phyloP scores from a whole-genome alignment of 2,329 filamentous ascomycete genomes.

The Paecilomyces niveus region DNA sequence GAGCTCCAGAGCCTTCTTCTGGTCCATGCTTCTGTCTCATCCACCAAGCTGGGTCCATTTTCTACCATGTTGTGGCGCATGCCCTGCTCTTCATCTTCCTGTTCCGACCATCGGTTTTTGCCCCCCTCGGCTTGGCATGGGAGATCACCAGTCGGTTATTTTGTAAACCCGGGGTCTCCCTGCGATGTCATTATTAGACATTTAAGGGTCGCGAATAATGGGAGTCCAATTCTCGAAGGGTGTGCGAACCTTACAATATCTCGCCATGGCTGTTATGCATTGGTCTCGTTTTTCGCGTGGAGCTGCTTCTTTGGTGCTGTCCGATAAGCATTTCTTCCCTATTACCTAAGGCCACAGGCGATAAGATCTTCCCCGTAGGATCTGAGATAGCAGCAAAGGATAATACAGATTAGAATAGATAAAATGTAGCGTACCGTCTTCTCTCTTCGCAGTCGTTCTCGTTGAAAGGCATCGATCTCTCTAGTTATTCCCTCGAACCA shows the following conservation, averaged over 20 bases:
- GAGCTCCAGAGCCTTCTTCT: not conserved
- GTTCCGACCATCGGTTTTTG: too few relatives aligned
- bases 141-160: too few relatives aligned
- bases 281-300: not conserved
- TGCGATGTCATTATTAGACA: too few relatives aligned
- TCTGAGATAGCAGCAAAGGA: not conserved
- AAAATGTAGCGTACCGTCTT: not conserved
- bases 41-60: too few relatives aligned
- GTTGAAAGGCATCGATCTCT: not conserved
- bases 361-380: not conserved
- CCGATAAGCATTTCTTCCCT: not conserved
- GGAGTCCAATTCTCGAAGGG: too few relatives aligned
- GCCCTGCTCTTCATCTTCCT: too few relatives aligned
- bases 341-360: not conserved
- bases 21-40: not conserved
- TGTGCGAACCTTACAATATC: too few relatives aligned
- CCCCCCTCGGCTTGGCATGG: too few relatives aligned
- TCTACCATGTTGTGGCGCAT: too few relatives aligned
- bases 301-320: not conserved
- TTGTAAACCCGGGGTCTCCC: too few relatives aligned
- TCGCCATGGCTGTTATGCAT: not conserved
- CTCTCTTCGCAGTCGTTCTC: not conserved
- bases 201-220: too few relatives aligned
- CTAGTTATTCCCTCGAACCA: not conserved
- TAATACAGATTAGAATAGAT: not conserved